These are phyloP conservation scores for Juncus inflexus DNA, from an alignment of 176 grass and related monocot species.

Conservation along the genomic window DNA sequence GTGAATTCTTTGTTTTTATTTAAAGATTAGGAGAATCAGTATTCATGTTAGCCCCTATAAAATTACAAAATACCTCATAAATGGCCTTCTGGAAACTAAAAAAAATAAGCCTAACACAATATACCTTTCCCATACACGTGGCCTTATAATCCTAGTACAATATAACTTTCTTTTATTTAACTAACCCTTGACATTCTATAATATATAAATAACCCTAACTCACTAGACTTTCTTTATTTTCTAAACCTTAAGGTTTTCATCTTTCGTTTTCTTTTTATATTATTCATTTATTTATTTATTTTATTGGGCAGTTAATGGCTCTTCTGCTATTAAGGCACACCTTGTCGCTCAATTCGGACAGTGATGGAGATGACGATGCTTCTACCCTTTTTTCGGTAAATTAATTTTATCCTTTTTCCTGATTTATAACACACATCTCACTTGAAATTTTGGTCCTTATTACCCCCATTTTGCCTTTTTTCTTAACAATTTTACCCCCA, in stretches of 20 bases:
- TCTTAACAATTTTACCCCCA: neutral
- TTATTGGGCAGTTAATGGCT: conserved; percentile 70
- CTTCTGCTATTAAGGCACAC: conserved; percentile 94
- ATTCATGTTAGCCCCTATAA: too few relatives aligned
- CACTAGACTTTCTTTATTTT: conserved; percentile 6
- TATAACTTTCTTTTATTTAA: neutral
- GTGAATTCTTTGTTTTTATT: too few relatives aligned
- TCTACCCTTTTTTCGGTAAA: conserved; percentile 78
- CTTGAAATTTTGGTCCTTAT: too few relatives aligned
- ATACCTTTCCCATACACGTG: too few relatives aligned
- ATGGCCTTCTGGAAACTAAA: too few relatives aligned
- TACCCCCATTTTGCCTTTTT: too few relatives aligned
- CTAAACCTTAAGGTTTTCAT: neutral
- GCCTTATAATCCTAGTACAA: too few relatives aligned
- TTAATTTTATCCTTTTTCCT: conserved; percentile 7
- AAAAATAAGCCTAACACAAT: too few relatives aligned
- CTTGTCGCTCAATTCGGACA: conserved; percentile 48
- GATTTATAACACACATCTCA: too few relatives aligned
- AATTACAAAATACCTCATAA: too few relatives aligned
- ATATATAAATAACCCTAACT: neutral
- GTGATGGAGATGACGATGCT: conserved; percentile 64
- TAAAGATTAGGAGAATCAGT: too few relatives aligned
- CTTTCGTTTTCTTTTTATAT: conserved; percentile 11
- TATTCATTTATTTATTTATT: conserved; percentile 11
- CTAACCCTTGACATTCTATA: neutral